Evolutionary conservation across 1,284 basidiomycete genomes (phyloP), one percentile per base, ranked within the genome.

Genomic region (Ustilago curta): DNA sequence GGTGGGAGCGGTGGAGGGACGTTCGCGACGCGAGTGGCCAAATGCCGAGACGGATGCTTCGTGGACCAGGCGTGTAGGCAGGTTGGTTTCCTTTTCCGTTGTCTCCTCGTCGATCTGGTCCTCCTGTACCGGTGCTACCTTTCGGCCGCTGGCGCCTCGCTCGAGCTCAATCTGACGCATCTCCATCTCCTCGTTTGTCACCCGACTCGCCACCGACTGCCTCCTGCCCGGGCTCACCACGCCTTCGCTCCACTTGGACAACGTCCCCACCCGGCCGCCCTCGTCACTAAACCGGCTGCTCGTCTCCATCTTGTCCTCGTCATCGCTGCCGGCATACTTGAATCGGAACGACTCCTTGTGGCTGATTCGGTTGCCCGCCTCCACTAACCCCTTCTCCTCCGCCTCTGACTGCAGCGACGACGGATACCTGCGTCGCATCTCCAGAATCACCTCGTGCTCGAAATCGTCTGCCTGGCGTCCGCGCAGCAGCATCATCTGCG

Each of bases 401-500:
- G 85, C 83, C 47, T 75, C 79, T 43, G 55, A 39, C 55, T 63
- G 65, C 18, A 76, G 54, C 39, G 68, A 70, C 19, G 70, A 70
- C 14, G 77, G 74, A 66, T 87, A 87, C 12, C 87, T 72, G 29
- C 84, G 81, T 19, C 79, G 79, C 44, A 87, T 77, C 66, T 87
- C 86, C 16, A 77, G 42, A 19, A 82, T 78, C 12, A 84, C 84
- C 67, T 81, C 78, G 45, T 83, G 81, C 47, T 83, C 77, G 74
- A 85, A 87, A 27, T 86, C 85, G 43, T 85, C 79, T 42, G 84
- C 85, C 25, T 84, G 84, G 11, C 83, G 82, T 6, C 86, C 85
- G 16, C 85, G 81, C 21, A 87, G 77, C 35, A 87, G 80, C 86
- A 87, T 87, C 74, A 83, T 84, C 77, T 88, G 87, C 25, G 86